phyloP scores from a whole-genome alignment of 306 rosid genomes.

The Cucumis cinereus region DNA sequence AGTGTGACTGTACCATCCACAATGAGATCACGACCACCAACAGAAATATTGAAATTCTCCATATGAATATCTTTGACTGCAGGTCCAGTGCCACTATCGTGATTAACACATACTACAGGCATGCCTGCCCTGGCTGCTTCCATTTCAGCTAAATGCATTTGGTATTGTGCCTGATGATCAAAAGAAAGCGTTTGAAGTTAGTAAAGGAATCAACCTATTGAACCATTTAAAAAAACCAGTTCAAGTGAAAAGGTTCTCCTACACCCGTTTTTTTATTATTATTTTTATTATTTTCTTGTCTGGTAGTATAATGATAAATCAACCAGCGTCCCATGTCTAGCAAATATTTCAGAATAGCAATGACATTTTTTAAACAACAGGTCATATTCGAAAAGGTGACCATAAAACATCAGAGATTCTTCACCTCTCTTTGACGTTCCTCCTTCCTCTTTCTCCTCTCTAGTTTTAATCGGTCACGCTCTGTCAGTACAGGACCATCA shows the following conservation, averaged over 20 bases:
- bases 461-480: constrained; percentile 67
- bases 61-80: constrained; percentile 80
- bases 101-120: constrained; percentile 75
- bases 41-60: constrained; percentile 79
- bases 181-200: constrained; percentile 4
- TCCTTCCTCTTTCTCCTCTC: constrained; percentile 89
- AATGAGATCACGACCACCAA: constrained; percentile 96
- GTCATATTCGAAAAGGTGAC: not conserved
- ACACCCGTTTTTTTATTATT: not conserved
- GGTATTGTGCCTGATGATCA: constrained; percentile 52
- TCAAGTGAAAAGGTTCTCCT: not conserved
- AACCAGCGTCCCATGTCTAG: not conserved
- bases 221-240: not conserved
- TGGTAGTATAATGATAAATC: not conserved
- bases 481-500: constrained; percentile 78
- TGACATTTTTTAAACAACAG: too few relatives aligned
- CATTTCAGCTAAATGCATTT: constrained; percentile 86
- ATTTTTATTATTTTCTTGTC: not conserved
- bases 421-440: constrained; percentile 92
- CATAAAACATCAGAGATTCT: not conserved
- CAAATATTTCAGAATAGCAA: not conserved
- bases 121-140: constrained; percentile 89
- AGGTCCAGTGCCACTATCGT: constrained; percentile 52
- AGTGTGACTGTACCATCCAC: constrained; percentile 85
- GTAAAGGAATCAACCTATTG: not conserved